Conservation (phyloP, 1,139 yeast species). For the Sugiyamaella neomexicana region DNA sequence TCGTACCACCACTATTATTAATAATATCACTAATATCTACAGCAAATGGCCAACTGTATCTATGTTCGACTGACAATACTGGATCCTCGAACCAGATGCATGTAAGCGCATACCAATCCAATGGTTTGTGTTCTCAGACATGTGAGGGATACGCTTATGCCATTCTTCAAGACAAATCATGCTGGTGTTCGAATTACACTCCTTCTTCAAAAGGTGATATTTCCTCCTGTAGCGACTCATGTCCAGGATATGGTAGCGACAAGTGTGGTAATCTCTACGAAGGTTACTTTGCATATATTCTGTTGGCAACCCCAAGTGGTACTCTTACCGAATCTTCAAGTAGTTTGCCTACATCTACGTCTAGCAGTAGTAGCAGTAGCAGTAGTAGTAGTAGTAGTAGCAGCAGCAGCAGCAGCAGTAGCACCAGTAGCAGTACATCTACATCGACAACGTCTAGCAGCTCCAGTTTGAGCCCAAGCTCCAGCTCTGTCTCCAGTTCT, state of each 20-base stretch:
- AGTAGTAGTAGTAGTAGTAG: slow-evolving; percentile 19
- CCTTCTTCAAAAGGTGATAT: slow-evolving; percentile 46
- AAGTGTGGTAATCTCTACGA: slow-evolving; percentile 46
- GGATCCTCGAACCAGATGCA: slow-evolving; percentile 35
- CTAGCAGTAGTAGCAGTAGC: slow-evolving; percentile 19
- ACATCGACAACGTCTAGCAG: slow-evolving; percentile 24
- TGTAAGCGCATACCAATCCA: slow-evolving; percentile 48
- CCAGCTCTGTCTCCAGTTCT: slow-evolving; percentile 20
- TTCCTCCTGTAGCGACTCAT: slow-evolving; percentile 47
- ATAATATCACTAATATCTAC: background rate
- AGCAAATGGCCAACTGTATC: slow-evolving; percentile 21
- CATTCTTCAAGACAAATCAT: slow-evolving; percentile 50
- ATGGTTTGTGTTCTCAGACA: slow-evolving; percentile 53
- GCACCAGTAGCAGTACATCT: slow-evolving; percentile 19
- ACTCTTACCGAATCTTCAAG: slow-evolving; percentile 33
- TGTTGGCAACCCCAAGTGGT: slow-evolving; percentile 41
- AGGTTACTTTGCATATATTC: slow-evolving; percentile 48
- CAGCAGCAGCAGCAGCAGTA: slow-evolving; percentile 19
- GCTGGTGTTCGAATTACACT: slow-evolving; percentile 62
- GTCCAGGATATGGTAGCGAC: slow-evolving; percentile 56
- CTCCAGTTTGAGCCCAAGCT: slow-evolving; percentile 22
- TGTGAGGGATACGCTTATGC: slow-evolving; percentile 60
- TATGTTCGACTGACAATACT: slow-evolving; percentile 53
- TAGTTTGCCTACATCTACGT: slow-evolving; percentile 23
- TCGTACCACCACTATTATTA: background rate